Percentiles rank a stretch among this genome's conserved stretches.
Evolutionary conservation across 192 early-diverging fungal genomes (phyloP).

Genomic region (Jimgerdemannia flammicorona): DNA sequence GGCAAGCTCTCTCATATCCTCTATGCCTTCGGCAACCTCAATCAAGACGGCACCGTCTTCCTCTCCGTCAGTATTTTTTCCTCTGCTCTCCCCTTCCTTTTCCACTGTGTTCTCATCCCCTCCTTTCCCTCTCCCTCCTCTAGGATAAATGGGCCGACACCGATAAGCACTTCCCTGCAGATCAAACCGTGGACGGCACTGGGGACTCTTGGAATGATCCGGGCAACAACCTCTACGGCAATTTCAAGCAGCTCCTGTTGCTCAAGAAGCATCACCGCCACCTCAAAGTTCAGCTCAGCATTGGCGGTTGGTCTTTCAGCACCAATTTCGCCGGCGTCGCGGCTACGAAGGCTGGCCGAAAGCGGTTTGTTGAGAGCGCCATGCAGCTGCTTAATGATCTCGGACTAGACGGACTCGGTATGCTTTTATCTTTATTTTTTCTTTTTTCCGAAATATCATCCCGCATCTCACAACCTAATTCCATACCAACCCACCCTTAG

Average conservation of each 20-base stretch:
- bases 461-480: neutral
- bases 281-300: conserved; percentile 64
- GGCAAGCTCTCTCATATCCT: conserved; percentile 70
- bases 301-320: conserved; percentile 81
- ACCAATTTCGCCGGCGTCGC: conserved; percentile 67
- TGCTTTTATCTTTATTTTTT: neutral
- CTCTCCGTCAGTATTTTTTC: conserved; percentile 34
- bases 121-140: neutral
- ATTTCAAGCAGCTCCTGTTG: conserved; percentile 59
- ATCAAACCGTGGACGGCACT: conserved; percentile 31
- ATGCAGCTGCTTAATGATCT: conserved; percentile 42
- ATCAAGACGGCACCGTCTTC: conserved; percentile 58
- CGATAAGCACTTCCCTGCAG: conserved; percentile 49
- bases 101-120: neutral
- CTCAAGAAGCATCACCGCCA: conserved; percentile 67
- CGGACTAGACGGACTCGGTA: conserved; percentile 53
- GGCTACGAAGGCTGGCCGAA: conserved; percentile 36
- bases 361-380: conserved; percentile 54
- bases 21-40: conserved; percentile 76
- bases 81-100: neutral
- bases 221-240: conserved; percentile 49
- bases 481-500: conserved; percentile 6
- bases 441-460: neutral
- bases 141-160: conserved; percentile 76
- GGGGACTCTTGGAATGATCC: conserved; percentile 57